Conservation (phyloP, 2,329 filamentous ascomycete species). For the Fusarium irregulare region DNA sequence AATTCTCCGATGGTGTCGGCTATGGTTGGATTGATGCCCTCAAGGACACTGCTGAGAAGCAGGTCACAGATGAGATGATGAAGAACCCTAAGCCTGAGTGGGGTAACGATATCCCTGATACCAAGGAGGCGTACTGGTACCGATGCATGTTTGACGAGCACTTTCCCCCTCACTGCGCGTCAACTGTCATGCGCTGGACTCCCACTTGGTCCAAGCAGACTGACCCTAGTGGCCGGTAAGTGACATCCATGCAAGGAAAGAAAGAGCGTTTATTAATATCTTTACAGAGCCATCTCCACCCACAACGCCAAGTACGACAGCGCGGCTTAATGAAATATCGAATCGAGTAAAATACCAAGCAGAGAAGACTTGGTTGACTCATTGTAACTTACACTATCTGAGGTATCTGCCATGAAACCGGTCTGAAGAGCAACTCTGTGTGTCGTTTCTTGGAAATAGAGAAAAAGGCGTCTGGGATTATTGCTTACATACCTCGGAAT, state of each 20-base stretch:
- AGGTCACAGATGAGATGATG: constrained; percentile 97
- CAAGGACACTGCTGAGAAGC: constrained; percentile 90
- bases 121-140: constrained; percentile 99
- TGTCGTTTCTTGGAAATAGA: constrained; percentile 62
- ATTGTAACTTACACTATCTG: constrained; percentile 43
- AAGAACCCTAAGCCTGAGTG: constrained; percentile 97
- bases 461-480: constrained; percentile 43
- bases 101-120: constrained; percentile 91
- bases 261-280: constrained; percentile 24
- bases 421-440: constrained; percentile 51
- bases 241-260: constrained; percentile 12
- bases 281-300: constrained; percentile 75
- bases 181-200: constrained; percentile 95
- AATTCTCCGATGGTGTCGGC: constrained; percentile 98
- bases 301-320: constrained; percentile 79
- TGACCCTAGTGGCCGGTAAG: constrained; percentile 89
- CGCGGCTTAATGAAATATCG: constrained; percentile 51
- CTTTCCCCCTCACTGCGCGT: constrained; percentile 91
- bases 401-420: constrained; percentile 29
- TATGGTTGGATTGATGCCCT: constrained; percentile 99
- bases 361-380: constrained; percentile 22
- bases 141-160: constrained; percentile 98
- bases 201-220: constrained; percentile 97
- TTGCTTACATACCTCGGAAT: constrained; percentile 32
- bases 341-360: constrained; percentile 26